phyloP scores from a whole-genome alignment of 1,139 yeast genomes.

The Blastobotrys proliferans region DNA sequence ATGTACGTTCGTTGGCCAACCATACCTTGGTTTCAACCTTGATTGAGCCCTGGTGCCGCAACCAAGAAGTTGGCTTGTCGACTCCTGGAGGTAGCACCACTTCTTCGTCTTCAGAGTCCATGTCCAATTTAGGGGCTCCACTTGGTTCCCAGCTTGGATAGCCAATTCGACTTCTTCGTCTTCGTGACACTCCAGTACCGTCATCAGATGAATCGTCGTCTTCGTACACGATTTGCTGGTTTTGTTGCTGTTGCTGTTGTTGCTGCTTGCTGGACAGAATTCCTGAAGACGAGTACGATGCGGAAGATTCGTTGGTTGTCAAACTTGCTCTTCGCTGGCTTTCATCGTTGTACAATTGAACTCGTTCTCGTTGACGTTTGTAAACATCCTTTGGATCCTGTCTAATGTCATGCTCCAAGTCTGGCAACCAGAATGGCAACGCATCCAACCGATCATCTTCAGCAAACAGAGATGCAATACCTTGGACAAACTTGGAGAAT shows the following conservation, averaged over 20 bases:
- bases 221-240: constrained; percentile 22
- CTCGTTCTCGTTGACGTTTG: constrained; percentile 45
- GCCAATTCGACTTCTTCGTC: constrained; percentile 15
- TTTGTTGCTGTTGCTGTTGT: too few species aligned
- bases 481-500: constrained; percentile 86
- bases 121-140: constrained; percentile 40
- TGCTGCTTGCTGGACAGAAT: too few species aligned
- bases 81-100: constrained; percentile 87
- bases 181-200: constrained; percentile 16
- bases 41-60: constrained; percentile 86
- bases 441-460: constrained; percentile 89
- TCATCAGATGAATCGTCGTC: constrained; percentile 32
- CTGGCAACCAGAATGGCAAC: constrained; percentile 93
- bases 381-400: constrained; percentile 72
- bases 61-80: constrained; percentile 66
- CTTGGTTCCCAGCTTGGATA: constrained; percentile 19
- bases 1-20: constrained; percentile 97
- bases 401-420: constrained; percentile 75
- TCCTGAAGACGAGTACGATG: constrained; percentile 1
- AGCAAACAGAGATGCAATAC: constrained; percentile 78
- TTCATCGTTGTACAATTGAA: constrained; percentile 15
- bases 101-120: constrained; percentile 88
- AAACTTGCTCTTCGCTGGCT: constrained; percentile 9
- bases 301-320: constrained; percentile 11
- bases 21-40: constrained; percentile 97